Evolutionary conservation across 352 stramenopile species (phyloP).

Genomic region (Phytophthora meadii): DNA sequence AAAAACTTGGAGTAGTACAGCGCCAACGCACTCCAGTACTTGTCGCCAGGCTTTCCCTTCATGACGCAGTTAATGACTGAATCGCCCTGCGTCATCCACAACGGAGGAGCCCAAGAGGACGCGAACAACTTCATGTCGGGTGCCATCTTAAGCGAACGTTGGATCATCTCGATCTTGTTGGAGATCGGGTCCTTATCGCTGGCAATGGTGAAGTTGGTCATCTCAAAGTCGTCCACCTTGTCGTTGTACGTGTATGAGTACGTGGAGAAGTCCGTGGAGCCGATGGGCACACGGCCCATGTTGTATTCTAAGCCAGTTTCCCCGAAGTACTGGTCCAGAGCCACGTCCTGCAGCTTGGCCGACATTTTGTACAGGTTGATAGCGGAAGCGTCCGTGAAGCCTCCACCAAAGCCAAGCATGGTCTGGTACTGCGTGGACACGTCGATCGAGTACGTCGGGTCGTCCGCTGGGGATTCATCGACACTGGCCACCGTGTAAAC

Average conservation of each 20-base stretch:
- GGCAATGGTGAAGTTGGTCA: conserved; percentile 1
- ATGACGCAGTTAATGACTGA: conserved; percentile 4
- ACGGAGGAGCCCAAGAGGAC: not conserved
- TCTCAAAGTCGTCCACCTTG: conserved; percentile 50
- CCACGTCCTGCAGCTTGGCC: conserved; percentile 50
- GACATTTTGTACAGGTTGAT: conserved; percentile 52
- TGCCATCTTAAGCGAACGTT: not conserved
- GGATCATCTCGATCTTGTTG: not conserved
- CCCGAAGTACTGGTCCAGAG: conserved; percentile 80
- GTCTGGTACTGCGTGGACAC: conserved; percentile 60
- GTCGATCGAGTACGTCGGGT: conserved; percentile 49
- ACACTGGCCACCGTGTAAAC: conserved; percentile 32
- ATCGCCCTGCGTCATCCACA: not conserved
- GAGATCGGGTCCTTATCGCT: not conserved
- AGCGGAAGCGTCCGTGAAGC: conserved; percentile 78
- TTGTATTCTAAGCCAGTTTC: conserved; percentile 77
- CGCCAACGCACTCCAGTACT: conserved; percentile 1
- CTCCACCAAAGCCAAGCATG: conserved; percentile 88
- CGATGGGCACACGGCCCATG: conserved; percentile 82
- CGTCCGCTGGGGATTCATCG: conserved; percentile 17
- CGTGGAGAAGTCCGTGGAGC: conserved; percentile 84
- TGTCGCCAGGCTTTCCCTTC: not conserved
- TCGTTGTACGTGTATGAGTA: conserved; percentile 86
- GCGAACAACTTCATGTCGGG: conserved; percentile 2
- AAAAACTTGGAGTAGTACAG: conserved; percentile 2